These are phyloP conservation scores for Gypsophila paniculata DNA, from an alignment of 179 eudicot genomes.

Conservation along the genomic window DNA sequence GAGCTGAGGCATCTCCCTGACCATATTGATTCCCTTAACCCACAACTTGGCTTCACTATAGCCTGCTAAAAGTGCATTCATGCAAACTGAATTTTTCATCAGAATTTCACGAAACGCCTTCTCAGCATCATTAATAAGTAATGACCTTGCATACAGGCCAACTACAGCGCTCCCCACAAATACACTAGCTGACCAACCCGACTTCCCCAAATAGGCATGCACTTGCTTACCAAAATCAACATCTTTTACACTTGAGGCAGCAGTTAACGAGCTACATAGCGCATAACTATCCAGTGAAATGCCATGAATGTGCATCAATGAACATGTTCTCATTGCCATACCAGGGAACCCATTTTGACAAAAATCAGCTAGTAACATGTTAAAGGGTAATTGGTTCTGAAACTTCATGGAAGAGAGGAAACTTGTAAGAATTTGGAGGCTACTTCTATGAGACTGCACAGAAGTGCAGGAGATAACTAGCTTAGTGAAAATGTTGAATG, in stretches of 20 bases:
- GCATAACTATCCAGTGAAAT: conserved; percentile 52
- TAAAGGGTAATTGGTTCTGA: conserved; percentile 46
- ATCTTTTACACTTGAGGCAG: conserved; percentile 36
- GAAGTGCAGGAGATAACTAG: conserved; percentile 45
- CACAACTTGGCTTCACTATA: conserved; percentile 60
- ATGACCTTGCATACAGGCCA: conserved; percentile 46
- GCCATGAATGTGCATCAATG: conserved; percentile 47
- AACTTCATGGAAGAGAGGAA: conserved; percentile 40
- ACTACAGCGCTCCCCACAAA: conserved; percentile 72
- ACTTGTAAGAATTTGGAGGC: conserved; percentile 26
- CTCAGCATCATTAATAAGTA: conserved; percentile 42
- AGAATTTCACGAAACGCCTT: conserved; percentile 58
- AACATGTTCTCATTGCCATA: conserved; percentile 40
- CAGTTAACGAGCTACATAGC: conserved; percentile 47
- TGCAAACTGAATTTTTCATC: conserved; percentile 56
- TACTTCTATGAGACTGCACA: conserved; percentile 24
- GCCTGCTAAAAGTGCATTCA: conserved; percentile 55
- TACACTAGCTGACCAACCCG: conserved; percentile 63
- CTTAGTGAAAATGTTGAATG: conserved; percentile 37
- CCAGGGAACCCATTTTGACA: conserved; percentile 35
- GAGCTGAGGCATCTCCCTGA: conserved; percentile 45
- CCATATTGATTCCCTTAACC: conserved; percentile 43
- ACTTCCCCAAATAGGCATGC: conserved; percentile 46
- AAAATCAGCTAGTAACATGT: conserved; percentile 45
- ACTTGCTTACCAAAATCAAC: conserved; percentile 41